phyloP scores from a whole-genome alignment of 352 stramenopile genomes.

The Globisporangium sylvaticum region DNA sequence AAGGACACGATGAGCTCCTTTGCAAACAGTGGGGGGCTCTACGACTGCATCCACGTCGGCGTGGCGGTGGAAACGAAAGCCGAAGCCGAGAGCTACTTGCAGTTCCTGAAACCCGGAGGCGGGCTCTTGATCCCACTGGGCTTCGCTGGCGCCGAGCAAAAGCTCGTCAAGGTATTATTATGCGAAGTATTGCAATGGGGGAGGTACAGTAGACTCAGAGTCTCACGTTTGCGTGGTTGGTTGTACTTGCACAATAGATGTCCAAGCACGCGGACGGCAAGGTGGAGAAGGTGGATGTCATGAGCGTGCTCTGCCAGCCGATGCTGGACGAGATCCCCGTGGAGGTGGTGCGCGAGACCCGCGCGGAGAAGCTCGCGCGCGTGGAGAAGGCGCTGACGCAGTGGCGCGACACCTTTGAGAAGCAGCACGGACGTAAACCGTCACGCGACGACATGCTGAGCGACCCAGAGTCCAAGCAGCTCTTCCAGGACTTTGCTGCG shows the following conservation, averaged over 20 bases:
- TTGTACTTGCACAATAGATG: slow-evolving; percentile 42
- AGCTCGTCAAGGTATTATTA: slow-evolving; percentile 74
- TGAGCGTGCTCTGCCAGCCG: slow-evolving; percentile 84
- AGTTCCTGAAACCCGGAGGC: slow-evolving; percentile 66
- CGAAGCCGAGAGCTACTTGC: slow-evolving; percentile 62
- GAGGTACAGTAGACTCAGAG: not conserved
- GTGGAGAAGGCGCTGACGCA: slow-evolving; percentile 53
- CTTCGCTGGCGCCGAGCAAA: slow-evolving; percentile 54
- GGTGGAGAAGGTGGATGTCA: slow-evolving; percentile 65
- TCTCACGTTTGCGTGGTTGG: not conserved
- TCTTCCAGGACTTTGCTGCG: slow-evolving; percentile 70
- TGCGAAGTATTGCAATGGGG: no score
- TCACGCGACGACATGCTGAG: slow-evolving; percentile 65
- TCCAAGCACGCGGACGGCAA: slow-evolving; percentile 53
- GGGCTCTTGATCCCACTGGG: slow-evolving; percentile 70
- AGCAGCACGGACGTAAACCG: slow-evolving; percentile 40
- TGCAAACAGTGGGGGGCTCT: slow-evolving; percentile 18
- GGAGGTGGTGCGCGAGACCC: slow-evolving; percentile 45
- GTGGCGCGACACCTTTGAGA: slow-evolving; percentile 70
- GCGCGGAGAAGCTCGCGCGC: slow-evolving; percentile 48
- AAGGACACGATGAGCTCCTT: slow-evolving; percentile 36
- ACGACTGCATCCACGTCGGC: slow-evolving; percentile 79
- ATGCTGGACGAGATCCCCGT: slow-evolving; percentile 62
- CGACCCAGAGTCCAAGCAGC: slow-evolving; percentile 44
- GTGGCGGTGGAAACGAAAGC: slow-evolving; percentile 76